These are phyloP conservation scores for Geotrichum europaeum DNA, from an alignment of 1,139 yeast genomes.

Conservation along the genomic window DNA sequence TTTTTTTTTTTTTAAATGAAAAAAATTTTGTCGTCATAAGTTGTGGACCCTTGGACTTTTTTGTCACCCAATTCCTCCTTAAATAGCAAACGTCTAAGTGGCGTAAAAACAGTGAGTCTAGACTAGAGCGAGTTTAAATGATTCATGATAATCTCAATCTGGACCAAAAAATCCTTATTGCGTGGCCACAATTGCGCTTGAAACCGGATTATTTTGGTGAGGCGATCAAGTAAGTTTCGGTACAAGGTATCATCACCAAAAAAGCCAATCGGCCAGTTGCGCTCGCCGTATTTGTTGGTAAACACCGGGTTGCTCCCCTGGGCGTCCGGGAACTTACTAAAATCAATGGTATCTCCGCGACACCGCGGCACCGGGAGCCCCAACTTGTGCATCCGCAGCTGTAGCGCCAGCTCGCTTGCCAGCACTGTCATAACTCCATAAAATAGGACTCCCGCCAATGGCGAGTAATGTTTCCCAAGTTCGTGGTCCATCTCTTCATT, in stretches of 20 bases:
- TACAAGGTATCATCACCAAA: background rate
- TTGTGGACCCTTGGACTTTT: too few species aligned
- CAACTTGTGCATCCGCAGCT: background rate
- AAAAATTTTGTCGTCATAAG: too few species aligned
- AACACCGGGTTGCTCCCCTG: background rate
- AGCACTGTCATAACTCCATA: background rate
- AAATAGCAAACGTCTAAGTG: too few species aligned
- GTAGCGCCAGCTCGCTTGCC: slow-evolving; percentile 4
- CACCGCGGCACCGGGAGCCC: background rate
- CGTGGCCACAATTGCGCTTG: background rate
- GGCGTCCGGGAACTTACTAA: background rate
- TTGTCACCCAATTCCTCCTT: too few species aligned
- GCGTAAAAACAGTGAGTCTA: too few species aligned
- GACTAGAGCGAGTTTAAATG: background rate
- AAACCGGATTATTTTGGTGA: background rate
- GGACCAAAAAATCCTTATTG: background rate
- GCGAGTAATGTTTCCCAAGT: slow-evolving; percentile 1
- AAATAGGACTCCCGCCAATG: slow-evolving; percentile 1
- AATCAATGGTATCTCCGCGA: background rate
- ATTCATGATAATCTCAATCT: background rate
- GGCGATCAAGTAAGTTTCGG: background rate
- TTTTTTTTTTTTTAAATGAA: too few species aligned
- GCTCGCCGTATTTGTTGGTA: background rate
- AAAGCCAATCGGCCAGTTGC: background rate
- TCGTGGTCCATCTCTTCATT: background rate